Evolutionary conservation across 805 yeast genomes (phyloP).

Genomic region (Metschnikowia hibisci): DNA sequence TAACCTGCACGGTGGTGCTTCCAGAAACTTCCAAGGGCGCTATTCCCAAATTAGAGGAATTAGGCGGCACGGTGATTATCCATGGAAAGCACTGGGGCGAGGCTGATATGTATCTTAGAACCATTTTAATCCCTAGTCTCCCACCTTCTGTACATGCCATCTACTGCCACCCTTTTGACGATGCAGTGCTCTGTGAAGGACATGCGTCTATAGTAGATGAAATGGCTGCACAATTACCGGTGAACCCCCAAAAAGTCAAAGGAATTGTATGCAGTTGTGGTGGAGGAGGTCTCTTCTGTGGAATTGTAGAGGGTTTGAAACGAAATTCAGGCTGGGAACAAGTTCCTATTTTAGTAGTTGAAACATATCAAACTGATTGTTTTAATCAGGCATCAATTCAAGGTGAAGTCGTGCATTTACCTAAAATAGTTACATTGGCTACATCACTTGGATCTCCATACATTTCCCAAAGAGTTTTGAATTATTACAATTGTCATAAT

Average conservation of each 20-base stretch:
- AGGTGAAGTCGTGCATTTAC: slow-evolving; percentile 40
- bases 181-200: slow-evolving; percentile 51
- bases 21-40: slow-evolving; percentile 50
- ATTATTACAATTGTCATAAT: slow-evolving; percentile 26
- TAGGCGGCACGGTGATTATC: slow-evolving; percentile 50
- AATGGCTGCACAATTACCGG: slow-evolving; percentile 30
- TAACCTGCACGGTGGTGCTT: slow-evolving; percentile 55
- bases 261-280: slow-evolving; percentile 54
- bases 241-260: slow-evolving; percentile 26
- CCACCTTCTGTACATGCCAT: slow-evolving; percentile 27
- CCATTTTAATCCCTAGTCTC: slow-evolving; percentile 17
- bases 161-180: slow-evolving; percentile 55
- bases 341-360: slow-evolving; percentile 39
- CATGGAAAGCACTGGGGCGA: slow-evolving; percentile 48
- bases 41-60: slow-evolving; percentile 39
- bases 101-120: slow-evolving; percentile 43
- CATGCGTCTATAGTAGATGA: slow-evolving; percentile 40
- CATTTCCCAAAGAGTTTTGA: slow-evolving; percentile 46
- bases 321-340: slow-evolving; percentile 20
- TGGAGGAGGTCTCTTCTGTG: slow-evolving; percentile 56
- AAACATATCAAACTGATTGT: slow-evolving; percentile 61
- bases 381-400: slow-evolving; percentile 48
- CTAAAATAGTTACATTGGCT: slow-evolving; percentile 53
- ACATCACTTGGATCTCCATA: slow-evolving; percentile 60
- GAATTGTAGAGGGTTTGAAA: slow-evolving; percentile 44